These are phyloP conservation scores for Taiozyma sp. DNA, from an alignment of 1,139 yeast species.

Conservation along the genomic window DNA sequence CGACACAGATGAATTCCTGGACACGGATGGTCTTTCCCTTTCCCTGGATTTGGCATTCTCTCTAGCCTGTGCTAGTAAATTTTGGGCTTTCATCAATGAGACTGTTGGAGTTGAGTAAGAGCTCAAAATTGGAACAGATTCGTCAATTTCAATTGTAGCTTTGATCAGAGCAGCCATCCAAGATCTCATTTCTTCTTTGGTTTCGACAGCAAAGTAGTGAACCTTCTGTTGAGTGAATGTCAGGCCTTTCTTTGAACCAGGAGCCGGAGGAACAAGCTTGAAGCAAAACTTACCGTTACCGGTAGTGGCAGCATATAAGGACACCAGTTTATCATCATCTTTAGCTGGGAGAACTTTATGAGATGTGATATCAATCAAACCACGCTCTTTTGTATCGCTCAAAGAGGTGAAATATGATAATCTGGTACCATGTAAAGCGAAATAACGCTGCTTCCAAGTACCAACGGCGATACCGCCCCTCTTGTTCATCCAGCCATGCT, in stretches of 20 bases:
- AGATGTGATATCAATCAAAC: slow-evolving; percentile 91
- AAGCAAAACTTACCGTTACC: slow-evolving; percentile 92
- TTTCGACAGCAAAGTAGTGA: slow-evolving; percentile 93
- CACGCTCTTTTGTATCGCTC: slow-evolving; percentile 80
- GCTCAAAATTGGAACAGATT: slow-evolving; percentile 86
- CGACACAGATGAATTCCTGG: slow-evolving; percentile 20
- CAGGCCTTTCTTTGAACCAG: slow-evolving; percentile 91
- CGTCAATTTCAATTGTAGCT: slow-evolving; percentile 95
- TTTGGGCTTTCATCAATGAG: slow-evolving; percentile 80
- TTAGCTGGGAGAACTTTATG: slow-evolving; percentile 80
- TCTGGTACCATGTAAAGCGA: slow-evolving; percentile 88
- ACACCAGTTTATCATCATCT: slow-evolving; percentile 71
- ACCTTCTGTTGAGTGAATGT: slow-evolving; percentile 96
- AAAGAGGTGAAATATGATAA: slow-evolving; percentile 81
- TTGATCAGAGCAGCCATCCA: slow-evolving; percentile 97
- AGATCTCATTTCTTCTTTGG: slow-evolving; percentile 83
- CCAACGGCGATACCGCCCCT: slow-evolving; percentile 81
- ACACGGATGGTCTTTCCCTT: slow-evolving; percentile 33
- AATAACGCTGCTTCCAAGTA: slow-evolving; percentile 87
- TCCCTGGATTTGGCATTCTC: slow-evolving; percentile 63
- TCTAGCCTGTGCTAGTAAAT: slow-evolving; percentile 73
- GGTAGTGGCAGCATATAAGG: slow-evolving; percentile 86
- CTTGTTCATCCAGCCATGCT: slow-evolving; percentile 95
- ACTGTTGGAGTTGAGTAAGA: slow-evolving; percentile 95
- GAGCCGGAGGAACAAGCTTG: slow-evolving; percentile 94